A percentile compares a stretch with the other conserved stretches of the same genome.
Evolutionary conservation across 169 alveolate genomes (phyloP).

Genomic region (Plasmodium cynomolgi): DNA sequence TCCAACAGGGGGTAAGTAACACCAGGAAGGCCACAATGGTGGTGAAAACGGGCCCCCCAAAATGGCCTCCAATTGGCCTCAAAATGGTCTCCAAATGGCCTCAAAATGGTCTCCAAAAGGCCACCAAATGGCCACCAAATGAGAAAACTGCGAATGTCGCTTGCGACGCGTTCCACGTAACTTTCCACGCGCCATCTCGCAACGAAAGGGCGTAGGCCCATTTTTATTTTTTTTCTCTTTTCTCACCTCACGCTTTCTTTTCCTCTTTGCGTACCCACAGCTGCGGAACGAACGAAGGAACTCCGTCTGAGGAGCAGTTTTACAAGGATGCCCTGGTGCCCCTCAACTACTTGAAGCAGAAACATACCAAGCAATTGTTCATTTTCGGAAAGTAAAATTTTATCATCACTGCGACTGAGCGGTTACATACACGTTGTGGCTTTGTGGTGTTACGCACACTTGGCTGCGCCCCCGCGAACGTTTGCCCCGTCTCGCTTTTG

Average conservation of each 20-base stretch:
- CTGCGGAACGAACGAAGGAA: slow-evolving; percentile 16
- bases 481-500: background rate
- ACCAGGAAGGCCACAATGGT: too few species aligned
- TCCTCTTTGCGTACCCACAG: background rate
- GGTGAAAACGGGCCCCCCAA: background rate
- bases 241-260: background rate
- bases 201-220: background rate
- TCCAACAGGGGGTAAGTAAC: slow-evolving; percentile 49
- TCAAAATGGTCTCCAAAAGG: background rate
- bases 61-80: background rate
- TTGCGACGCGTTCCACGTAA: background rate
- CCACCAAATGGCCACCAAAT: too few species aligned
- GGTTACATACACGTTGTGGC: slow-evolving; percentile 49
- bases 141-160: background rate
- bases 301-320: slow-evolving; percentile 24
- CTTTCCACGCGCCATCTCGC: background rate
- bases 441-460: background rate
- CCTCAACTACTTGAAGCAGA: slow-evolving; percentile 10
- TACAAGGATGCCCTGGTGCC: slow-evolving; percentile 46
- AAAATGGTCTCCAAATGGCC: background rate
- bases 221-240: background rate
- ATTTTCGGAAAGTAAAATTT: slow-evolving; percentile 47
- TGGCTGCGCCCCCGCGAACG: background rate
- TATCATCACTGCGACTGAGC: background rate
- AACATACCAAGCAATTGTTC: slow-evolving; percentile 10